These are phyloP conservation scores for Hymenoscyphus albidus DNA, from an alignment of 2,329 filamentous ascomycete species.

Conservation along the genomic window DNA sequence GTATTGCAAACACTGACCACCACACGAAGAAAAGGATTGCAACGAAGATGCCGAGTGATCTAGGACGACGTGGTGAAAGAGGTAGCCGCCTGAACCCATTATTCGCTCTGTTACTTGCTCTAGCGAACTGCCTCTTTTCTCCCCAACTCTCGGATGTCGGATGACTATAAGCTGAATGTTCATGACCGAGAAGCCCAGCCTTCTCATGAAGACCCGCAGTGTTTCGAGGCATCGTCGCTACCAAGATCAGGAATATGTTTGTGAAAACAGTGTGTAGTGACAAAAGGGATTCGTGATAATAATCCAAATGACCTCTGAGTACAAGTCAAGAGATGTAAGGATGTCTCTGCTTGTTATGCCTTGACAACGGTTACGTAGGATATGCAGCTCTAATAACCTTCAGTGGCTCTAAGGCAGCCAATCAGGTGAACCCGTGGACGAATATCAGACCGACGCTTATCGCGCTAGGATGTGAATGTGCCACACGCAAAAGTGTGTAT, in stretches of 20 bases:
- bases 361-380: background rate
- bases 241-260: background rate
- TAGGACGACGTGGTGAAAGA: background rate
- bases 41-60: background rate
- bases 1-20: constrained; percentile 4
- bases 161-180: background rate
- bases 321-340: background rate
- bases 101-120: background rate
- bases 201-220: background rate
- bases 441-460: background rate
- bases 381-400: background rate
- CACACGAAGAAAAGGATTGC: background rate
- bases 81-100: background rate
- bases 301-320: background rate
- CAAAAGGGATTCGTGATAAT: too few relatives aligned
- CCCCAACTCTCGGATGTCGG: background rate
- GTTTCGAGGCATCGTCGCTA: background rate
- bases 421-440: background rate
- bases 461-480: background rate
- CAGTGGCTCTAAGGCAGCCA: background rate
- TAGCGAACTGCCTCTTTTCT: background rate
- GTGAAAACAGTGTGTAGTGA: background rate
- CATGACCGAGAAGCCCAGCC: background rate
- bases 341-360: background rate
- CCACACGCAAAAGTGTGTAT: background rate